A percentile compares a stretch with the other conserved stretches of the same genome.
Evolutionary conservation across 805 yeast species (phyloP).

Genomic region (Candida railenensis): DNA sequence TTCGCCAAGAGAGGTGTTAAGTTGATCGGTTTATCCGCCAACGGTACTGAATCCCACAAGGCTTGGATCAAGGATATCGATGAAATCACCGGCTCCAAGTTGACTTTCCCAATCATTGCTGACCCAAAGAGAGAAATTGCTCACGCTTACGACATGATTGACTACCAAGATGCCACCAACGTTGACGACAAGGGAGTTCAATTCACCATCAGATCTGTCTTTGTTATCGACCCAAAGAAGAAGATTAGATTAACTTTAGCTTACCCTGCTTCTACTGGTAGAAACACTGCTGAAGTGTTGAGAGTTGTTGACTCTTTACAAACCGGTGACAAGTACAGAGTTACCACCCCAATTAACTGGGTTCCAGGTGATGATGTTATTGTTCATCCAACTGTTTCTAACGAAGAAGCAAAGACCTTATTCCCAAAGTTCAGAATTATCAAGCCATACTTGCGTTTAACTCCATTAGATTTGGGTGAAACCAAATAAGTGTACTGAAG

Average conservation of each 20-base stretch:
- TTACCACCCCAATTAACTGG: constrained; percentile 76
- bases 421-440: constrained; percentile 84
- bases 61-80: constrained; percentile 74
- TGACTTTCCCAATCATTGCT: constrained; percentile 67
- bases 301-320: constrained; percentile 71
- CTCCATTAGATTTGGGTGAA: constrained; percentile 36
- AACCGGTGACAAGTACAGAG: constrained; percentile 56
- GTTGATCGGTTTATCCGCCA: constrained; percentile 67
- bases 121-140: constrained; percentile 64
- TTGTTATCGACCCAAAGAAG: constrained; percentile 67
- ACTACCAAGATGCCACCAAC: constrained; percentile 66
- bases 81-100: constrained; percentile 58
- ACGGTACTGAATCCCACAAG: constrained; percentile 58
- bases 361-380: constrained; percentile 72
- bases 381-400: constrained; percentile 63
- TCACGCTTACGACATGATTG: constrained; percentile 65
- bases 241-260: constrained; percentile 61
- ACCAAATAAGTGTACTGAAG: background rate
- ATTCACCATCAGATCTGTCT: constrained; percentile 71
- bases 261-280: constrained; percentile 73
- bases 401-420: constrained; percentile 65
- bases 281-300: constrained; percentile 74
- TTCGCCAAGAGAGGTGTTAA: constrained; percentile 64
- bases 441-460: constrained; percentile 84
- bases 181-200: constrained; percentile 70